These are phyloP conservation scores for Kodamaea sp. DNA, from an alignment of 1,139 yeast genomes.

Conservation along the genomic window DNA sequence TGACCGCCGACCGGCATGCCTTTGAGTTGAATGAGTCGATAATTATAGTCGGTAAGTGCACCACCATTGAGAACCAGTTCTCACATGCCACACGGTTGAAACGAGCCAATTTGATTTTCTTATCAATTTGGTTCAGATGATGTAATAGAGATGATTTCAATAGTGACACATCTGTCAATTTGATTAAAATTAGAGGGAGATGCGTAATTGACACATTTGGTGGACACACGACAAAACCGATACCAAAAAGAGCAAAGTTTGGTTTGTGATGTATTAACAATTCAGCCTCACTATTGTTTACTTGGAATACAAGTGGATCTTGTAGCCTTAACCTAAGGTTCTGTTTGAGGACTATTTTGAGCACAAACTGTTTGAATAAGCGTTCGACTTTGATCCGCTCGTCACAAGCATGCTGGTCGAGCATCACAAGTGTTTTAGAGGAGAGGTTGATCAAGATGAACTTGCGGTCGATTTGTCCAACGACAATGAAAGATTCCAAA, in stretches of 20 bases:
- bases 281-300: conserved; percentile 26
- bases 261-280: conserved; percentile 25
- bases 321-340: conserved; percentile 12
- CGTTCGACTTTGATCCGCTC: conserved; percentile 61
- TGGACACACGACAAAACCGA: conserved; percentile 20
- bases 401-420: conserved; percentile 82
- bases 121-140: conserved; percentile 39
- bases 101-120: conserved; percentile 17
- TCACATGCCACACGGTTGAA: conserved; percentile 4
- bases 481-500: conserved; percentile 13
- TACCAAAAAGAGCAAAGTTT: conserved; percentile 34
- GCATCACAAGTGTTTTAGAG: conserved; percentile 27
- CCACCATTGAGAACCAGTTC: conserved; percentile 14
- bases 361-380: conserved; percentile 32
- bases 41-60: conserved; percentile 45
- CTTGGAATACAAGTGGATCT: conserved; percentile 16
- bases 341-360: conserved; percentile 9
- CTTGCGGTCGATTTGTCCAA: conserved; percentile 55
- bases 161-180: neutral
- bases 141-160: conserved; percentile 36
- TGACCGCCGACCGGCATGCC: conserved; percentile 71
- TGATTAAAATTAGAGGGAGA: conserved; percentile 38
- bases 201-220: conserved; percentile 25
- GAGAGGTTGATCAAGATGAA: conserved; percentile 46
- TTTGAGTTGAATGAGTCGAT: conserved; percentile 51